phyloP scores from a whole-genome alignment of 2,329 filamentous ascomycete genomes.

The Eutypa lata region DNA sequence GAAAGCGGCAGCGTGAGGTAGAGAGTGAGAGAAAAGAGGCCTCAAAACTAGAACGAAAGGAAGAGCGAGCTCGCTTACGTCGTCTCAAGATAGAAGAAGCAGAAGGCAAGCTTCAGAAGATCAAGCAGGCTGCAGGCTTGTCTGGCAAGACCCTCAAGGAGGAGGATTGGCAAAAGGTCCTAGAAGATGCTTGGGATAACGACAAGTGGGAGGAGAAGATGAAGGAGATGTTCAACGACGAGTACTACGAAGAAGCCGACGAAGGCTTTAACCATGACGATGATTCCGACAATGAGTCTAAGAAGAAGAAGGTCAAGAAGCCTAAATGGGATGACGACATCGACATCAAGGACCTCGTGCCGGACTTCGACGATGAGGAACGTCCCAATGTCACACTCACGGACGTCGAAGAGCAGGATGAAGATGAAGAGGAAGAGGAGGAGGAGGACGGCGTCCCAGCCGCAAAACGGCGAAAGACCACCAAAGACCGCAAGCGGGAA shows the following conservation, averaged over 20 bases:
- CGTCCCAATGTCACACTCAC: constrained; percentile 55
- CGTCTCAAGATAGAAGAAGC: constrained; percentile 90
- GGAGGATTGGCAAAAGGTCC: constrained; percentile 78
- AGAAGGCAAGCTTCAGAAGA: constrained; percentile 79
- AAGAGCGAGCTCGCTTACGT: constrained; percentile 78
- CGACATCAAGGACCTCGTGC: constrained; percentile 88
- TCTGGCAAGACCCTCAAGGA: constrained; percentile 64
- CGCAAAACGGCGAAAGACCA: constrained; percentile 58
- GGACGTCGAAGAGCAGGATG: constrained; percentile 46
- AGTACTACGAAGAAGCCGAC: constrained; percentile 77
- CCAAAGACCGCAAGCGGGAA: constrained; percentile 58
- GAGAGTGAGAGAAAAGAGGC: constrained; percentile 76
- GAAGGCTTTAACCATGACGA: constrained; percentile 55
- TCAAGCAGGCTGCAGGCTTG: constrained; percentile 84
- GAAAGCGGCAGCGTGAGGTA: constrained; percentile 75
- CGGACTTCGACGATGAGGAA: constrained; percentile 74
- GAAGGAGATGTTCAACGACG: constrained; percentile 80
- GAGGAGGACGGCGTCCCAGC: constrained; percentile 39
- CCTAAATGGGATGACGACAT: constrained; percentile 96
- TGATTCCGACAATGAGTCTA: constrained; percentile 43
- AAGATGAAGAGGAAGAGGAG: constrained; percentile 34
- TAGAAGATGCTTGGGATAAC: constrained; percentile 87
- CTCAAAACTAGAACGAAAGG: constrained; percentile 70
- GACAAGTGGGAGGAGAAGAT: constrained; percentile 89
- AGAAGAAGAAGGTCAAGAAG: constrained; percentile 70